Percentiles rank a stretch among this genome's conserved stretches.
Evolutionary conservation across 345 rosid genomes (phyloP).

Genomic region (Clausena lansium): DNA sequence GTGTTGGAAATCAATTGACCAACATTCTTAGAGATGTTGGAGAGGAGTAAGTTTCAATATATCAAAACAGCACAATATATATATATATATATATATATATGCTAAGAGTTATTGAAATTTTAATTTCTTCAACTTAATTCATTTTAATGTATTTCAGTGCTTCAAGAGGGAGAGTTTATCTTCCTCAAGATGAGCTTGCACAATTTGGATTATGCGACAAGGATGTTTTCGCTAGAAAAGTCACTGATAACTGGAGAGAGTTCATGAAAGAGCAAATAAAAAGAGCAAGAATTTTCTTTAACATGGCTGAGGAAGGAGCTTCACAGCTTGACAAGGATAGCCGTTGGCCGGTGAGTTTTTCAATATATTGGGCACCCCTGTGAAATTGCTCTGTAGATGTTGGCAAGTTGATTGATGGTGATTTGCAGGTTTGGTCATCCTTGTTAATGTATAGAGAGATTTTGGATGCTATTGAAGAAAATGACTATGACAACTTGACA

Average conservation of each 20-base stretch:
- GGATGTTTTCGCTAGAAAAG: conserved; percentile 47
- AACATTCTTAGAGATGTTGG: conserved; percentile 65
- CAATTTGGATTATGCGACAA: conserved; percentile 47
- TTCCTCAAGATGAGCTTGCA: conserved; percentile 60
- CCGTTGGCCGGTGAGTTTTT: conserved; percentile 55
- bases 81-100: no score
- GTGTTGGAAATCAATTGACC: conserved; percentile 60
- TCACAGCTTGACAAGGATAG: conserved; percentile 55
- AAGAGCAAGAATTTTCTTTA: conserved; percentile 56
- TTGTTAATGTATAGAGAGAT: conserved; percentile 45
- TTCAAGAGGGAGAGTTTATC: conserved; percentile 54
- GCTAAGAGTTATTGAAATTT: not conserved
- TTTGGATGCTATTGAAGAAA: conserved; percentile 55
- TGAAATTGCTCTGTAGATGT: not conserved
- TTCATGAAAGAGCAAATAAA: conserved; percentile 59
- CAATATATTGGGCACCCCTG: no score
- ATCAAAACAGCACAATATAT: no score
- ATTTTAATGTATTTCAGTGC: conserved; percentile 25
- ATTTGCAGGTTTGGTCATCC: conserved; percentile 58
- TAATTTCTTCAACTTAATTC: not conserved
- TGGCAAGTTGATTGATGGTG: not conserved
- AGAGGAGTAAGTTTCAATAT: conserved; percentile 46
- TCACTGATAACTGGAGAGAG: conserved; percentile 48
- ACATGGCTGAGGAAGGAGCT: conserved; percentile 60
- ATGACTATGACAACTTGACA: conserved; percentile 55